phyloP scores from a whole-genome alignment of 257 asterid genomes.

The Lithospermum erythrorhizon region DNA sequence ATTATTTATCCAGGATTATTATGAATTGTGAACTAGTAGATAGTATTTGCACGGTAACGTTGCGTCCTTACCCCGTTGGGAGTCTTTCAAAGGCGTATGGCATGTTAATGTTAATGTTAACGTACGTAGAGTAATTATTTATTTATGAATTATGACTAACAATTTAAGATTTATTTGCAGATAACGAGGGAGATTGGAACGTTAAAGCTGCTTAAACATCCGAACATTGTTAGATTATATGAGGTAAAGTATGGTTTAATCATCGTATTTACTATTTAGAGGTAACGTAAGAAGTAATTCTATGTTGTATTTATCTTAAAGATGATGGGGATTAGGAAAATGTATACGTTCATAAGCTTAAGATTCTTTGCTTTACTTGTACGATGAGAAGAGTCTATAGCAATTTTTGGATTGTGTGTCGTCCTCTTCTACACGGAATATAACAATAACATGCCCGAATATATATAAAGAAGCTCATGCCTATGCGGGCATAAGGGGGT shows the following conservation, averaged over 20 bases:
- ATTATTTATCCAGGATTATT: no score
- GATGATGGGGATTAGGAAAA: neutral
- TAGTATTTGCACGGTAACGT: no score
- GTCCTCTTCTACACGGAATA: neutral
- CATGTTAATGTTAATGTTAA: no score
- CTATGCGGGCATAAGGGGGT: no score
- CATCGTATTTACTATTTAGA: neutral
- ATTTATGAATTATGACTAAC: neutral
- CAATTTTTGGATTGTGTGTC: neutral
- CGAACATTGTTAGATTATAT: constrained; percentile 75
- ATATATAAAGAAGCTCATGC: no score
- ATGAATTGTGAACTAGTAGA: no score
- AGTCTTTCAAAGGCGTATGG: no score
- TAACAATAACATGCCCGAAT: no score
- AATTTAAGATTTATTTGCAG: constrained; percentile 34
- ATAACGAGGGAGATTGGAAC: constrained; percentile 93
- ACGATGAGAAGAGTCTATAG: neutral
- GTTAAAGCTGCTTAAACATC: constrained; percentile 84
- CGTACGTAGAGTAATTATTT: neutral
- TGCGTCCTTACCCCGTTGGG: no score
- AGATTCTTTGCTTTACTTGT: neutral
- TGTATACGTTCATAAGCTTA: neutral
- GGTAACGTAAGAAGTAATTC: neutral
- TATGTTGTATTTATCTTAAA: neutral
- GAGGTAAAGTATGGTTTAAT: constrained; percentile 38